phyloP scores from a whole-genome alignment of 192 early-diverging fungal species.

The Gonapodya prolifera region DNA sequence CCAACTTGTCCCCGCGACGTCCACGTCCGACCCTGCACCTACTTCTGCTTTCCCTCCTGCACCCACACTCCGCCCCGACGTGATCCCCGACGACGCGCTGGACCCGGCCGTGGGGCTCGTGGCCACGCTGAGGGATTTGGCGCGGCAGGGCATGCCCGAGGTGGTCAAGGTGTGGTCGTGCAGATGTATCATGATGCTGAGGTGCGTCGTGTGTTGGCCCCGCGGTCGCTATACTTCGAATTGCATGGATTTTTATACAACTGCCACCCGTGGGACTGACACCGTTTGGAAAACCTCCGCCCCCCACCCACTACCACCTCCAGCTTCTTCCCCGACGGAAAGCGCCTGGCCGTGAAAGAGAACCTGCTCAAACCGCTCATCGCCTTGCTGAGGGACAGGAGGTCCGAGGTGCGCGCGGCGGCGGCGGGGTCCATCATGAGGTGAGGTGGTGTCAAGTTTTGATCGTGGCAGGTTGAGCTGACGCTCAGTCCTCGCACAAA shows the following conservation, averaged over 20 bases:
- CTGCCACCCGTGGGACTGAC: too few relatives aligned
- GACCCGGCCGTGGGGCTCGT: not conserved
- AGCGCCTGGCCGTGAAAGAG: not conserved
- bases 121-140: not conserved
- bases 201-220: not conserved
- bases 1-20: not conserved
- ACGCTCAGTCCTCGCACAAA: too few relatives aligned
- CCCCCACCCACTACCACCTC: not conserved
- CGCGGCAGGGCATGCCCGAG: not conserved
- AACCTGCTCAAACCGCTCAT: not conserved
- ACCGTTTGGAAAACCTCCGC: not conserved
- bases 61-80: not conserved
- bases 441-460: not conserved
- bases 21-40: not conserved
- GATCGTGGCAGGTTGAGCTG: not conserved
- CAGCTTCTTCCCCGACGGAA: not conserved
- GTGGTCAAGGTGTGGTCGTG: not conserved
- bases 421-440: not conserved
- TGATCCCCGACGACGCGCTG: not conserved
- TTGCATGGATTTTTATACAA: too few relatives aligned
- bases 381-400: not conserved
- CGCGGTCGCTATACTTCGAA: too few relatives aligned
- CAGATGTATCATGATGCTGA: not conserved
- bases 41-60: not conserved
- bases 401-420: not conserved